phyloP scores from a whole-genome alignment of 2,329 filamentous ascomycete species.

The Paramyrothecium roridum region DNA sequence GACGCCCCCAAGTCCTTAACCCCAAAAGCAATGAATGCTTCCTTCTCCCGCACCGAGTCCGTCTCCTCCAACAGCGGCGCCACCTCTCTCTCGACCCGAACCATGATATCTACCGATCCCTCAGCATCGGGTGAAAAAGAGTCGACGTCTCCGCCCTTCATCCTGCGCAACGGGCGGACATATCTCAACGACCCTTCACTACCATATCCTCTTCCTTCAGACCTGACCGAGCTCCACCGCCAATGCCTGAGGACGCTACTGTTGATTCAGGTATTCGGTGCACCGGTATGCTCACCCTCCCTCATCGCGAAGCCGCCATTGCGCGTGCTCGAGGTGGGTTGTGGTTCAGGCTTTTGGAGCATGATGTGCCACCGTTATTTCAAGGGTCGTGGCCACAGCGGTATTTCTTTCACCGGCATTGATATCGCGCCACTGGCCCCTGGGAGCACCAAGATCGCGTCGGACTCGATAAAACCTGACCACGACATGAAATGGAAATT shows the following conservation, averaged over 20 bases:
- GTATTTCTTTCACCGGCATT: conserved; percentile 76
- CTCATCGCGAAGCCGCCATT: conserved; percentile 66
- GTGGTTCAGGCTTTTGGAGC: conserved; percentile 87
- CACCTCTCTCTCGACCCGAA: conserved; percentile 38
- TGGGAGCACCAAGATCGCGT: conserved; percentile 25
- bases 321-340: conserved; percentile 81
- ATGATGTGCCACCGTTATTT: conserved; percentile 83
- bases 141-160: conserved; percentile 50
- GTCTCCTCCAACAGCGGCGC: conserved; percentile 43
- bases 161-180: conserved; percentile 73
- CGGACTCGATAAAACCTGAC: conserved; percentile 47
- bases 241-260: conserved; percentile 83
- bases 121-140: conserved; percentile 39
- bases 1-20: conserved; percentile 23
- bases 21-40: conserved; percentile 29
- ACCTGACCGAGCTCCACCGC: conserved; percentile 81
- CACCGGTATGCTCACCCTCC: conserved; percentile 70
- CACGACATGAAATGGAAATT: conserved; percentile 86
- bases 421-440: conserved; percentile 73
- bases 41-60: conserved; percentile 39
- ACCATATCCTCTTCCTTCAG: conserved; percentile 82
- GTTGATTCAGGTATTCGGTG: conserved; percentile 76
- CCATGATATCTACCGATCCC: conserved; percentile 47
- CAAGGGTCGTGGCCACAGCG: conserved; percentile 60
- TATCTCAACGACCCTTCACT: conserved; percentile 73